These are phyloP conservation scores for Podaxis pistillaris DNA, from an alignment of 768 basidiomycete species.

Conservation along the genomic window DNA sequence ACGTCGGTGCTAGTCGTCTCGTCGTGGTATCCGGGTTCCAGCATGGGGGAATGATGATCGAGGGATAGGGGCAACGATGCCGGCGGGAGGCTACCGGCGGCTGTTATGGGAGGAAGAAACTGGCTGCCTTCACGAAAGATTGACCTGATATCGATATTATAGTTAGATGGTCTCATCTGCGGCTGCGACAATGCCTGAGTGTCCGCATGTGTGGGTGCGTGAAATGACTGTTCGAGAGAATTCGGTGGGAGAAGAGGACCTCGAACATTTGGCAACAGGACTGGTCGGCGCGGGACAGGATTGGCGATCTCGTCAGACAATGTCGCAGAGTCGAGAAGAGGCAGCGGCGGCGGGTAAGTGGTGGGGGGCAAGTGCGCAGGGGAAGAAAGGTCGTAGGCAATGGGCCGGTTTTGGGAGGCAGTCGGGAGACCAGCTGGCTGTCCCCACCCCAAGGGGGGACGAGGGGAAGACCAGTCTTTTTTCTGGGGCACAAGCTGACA, in stretches of 20 bases:
- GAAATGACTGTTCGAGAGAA: neutral
- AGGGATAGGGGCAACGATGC: neutral
- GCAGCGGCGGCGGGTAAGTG: neutral
- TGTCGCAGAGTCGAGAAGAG: neutral
- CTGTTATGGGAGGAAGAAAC: neutral
- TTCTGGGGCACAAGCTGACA: neutral
- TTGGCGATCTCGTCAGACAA: neutral
- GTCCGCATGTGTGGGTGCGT: neutral
- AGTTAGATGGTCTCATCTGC: neutral
- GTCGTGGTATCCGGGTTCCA: neutral
- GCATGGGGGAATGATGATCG: neutral
- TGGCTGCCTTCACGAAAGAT: neutral
- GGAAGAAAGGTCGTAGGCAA: neutral
- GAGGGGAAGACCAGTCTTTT: neutral
- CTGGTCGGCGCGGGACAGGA: neutral
- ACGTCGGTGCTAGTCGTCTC: neutral
- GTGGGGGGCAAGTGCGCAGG: neutral
- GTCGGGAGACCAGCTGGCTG: no score
- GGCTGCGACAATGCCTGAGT: neutral
- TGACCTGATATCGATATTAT: neutral
- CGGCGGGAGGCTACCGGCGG: no score
- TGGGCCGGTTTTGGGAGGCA: neutral
- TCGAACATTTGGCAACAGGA: neutral
- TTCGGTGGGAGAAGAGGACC: neutral
- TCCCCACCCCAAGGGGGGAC: neutral